A percentile compares a stretch with the other conserved stretches of the same genome.
These are phyloP conservation scores for Cardiosporidium cionae DNA, from an alignment of 169 alveolate genomes.

Conservation along the genomic window DNA sequence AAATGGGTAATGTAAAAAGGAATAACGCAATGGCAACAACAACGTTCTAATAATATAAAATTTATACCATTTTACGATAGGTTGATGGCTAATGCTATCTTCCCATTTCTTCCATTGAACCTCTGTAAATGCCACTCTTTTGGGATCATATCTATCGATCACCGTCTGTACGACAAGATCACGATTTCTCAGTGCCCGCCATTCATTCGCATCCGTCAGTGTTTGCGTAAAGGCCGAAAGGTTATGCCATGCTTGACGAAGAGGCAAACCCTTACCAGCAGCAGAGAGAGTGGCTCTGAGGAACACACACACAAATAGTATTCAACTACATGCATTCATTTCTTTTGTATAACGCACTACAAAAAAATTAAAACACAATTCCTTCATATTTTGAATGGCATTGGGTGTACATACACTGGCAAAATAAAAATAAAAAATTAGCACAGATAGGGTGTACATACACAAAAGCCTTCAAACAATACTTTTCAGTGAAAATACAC, in stretches of 20 bases:
- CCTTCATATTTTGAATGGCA: too few relatives aligned
- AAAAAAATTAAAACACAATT: too few relatives aligned
- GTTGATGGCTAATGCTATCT: slow-evolving; percentile 34
- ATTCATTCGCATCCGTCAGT: background rate
- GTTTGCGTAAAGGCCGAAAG: background rate
- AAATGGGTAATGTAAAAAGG: background rate
- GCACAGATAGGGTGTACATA: too few relatives aligned
- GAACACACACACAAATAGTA: too few relatives aligned
- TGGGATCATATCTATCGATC: background rate
- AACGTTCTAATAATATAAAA: background rate
- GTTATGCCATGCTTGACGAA: background rate
- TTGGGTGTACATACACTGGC: too few relatives aligned
- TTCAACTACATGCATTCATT: too few relatives aligned
- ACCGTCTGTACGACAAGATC: background rate
- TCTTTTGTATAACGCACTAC: too few relatives aligned
- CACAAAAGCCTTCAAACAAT: too few relatives aligned
- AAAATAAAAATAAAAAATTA: too few relatives aligned
- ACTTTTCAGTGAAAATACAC: too few relatives aligned
- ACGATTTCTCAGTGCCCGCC: background rate
- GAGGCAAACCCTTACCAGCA: background rate
- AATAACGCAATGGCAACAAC: background rate
- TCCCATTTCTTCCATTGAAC: slow-evolving; percentile 45
- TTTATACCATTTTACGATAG: slow-evolving; percentile 29
- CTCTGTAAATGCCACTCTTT: background rate
- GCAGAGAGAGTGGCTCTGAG: too few relatives aligned